phyloP scores from a whole-genome alignment of 352 stramenopile species.

The Phytophthora nicotianae region DNA sequence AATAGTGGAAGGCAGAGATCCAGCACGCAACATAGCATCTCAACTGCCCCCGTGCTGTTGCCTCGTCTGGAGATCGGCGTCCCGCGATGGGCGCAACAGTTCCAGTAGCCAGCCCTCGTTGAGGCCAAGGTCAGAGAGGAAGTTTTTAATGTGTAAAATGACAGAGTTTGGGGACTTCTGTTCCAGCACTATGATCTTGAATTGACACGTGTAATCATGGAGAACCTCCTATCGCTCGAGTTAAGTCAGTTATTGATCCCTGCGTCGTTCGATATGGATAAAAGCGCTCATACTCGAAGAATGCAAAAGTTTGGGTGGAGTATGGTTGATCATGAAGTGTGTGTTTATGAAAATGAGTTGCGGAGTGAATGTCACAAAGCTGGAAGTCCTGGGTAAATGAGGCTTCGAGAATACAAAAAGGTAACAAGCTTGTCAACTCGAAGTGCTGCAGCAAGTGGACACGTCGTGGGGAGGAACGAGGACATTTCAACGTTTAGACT shows the following conservation, averaged over 20 bases:
- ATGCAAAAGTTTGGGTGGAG: constrained; percentile 45
- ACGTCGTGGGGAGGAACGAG: constrained; percentile 40
- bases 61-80: constrained; percentile 19
- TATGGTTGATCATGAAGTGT: constrained; percentile 48
- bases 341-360: constrained; percentile 45
- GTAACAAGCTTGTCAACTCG: constrained; percentile 42
- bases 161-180: constrained; percentile 39
- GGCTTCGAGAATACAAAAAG: constrained; percentile 41
- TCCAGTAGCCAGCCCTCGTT: constrained; percentile 24
- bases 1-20: constrained; percentile 42
- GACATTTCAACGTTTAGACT: constrained; percentile 41
- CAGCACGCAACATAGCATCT: constrained; percentile 43
- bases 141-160: constrained; percentile 21
- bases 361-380: constrained; percentile 27
- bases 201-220: constrained; percentile 38
- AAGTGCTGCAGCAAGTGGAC: constrained; percentile 44
- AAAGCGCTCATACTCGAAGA: constrained; percentile 13
- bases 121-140: constrained; percentile 5
- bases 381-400: constrained; percentile 52
- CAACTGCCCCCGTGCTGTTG: constrained; percentile 39
- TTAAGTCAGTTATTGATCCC: constrained; percentile 24
- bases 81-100: constrained; percentile 24
- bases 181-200: constrained; percentile 39
- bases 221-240: constrained; percentile 36
- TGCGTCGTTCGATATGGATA: constrained; percentile 25